Percentiles rank a stretch among this genome's conserved stretches.
These are phyloP conservation scores for Monosporascus cannonballus DNA, from an alignment of 2,329 filamentous ascomycete species.

Conservation along the genomic window DNA sequence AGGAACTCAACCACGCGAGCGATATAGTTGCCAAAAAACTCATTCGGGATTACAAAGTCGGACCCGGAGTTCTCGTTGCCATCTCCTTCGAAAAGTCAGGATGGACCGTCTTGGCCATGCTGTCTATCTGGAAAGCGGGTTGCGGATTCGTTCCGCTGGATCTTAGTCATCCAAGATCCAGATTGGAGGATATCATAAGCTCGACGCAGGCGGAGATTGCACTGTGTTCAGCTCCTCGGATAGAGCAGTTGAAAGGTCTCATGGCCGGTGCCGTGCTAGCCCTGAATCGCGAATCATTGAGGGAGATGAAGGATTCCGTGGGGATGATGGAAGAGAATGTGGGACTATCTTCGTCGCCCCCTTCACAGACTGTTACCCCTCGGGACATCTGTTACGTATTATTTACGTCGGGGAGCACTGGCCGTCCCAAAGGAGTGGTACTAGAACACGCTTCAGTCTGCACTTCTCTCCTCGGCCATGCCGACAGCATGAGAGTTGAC, in stretches of 20 bases:
- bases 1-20: slow-evolving; percentile 10
- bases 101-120: slow-evolving; percentile 11
- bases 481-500: neutral
- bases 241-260: too few relatives aligned
- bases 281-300: too few relatives aligned
- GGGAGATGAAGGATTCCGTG: slow-evolving; percentile 4
- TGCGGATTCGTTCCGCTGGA: slow-evolving; percentile 20
- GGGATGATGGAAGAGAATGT: neutral
- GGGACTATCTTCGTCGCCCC: neutral
- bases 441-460: slow-evolving; percentile 50
- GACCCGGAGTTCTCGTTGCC: slow-evolving; percentile 6
- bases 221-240: too few relatives aligned
- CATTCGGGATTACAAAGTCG: neutral
- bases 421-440: slow-evolving; percentile 49
- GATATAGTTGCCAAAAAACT: neutral
- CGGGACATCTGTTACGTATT: slow-evolving; percentile 36
- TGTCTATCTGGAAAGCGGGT: slow-evolving; percentile 19
- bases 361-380: neutral
- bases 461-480: slow-evolving; percentile 45
- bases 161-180: slow-evolving; percentile 8
- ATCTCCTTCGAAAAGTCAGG: slow-evolving; percentile 11
- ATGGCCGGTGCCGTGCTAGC: too few relatives aligned
- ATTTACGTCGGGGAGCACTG: slow-evolving; percentile 53
- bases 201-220: too few relatives aligned
- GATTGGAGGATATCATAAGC: too few relatives aligned